Base-by-base conservation (phyloP, 176 grass and related monocot species). In the Oryza glumipatula region DNA sequence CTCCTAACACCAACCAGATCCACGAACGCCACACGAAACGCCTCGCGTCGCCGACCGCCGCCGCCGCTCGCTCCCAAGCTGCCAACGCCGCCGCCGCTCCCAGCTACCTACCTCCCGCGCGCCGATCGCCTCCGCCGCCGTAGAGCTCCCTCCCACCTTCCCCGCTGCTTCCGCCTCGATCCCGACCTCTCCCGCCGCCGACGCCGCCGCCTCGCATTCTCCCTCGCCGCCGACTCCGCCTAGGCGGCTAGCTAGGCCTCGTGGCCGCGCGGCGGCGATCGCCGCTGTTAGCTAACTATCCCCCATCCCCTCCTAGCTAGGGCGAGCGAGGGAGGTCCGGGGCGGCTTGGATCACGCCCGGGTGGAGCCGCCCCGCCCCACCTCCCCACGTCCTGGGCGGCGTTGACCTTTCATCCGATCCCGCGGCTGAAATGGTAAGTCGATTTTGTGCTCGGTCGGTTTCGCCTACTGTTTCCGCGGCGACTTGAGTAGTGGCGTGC, bases 371-470 rank as follows among this genome's bases (percentile, higher is more conserved):
- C 80, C 4, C 80, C 4, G 30, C 35, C 35, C 35, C 22, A 67
- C 11, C 17, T 39, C 75, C 26, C 11, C 15, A 15, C 26, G 47
- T 52, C 15, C 49, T 72, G 75, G 75, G 32, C 67, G 41, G 52
- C 69, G 85, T 46, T 26, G 70, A 49, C 35, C 46, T 81, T 81
- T 36, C 35, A 81, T 76, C 85, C 35, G 45, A 26, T 35, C 16
- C 16, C 46, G 46, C 46, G 1, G 78, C 12, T 46, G 35, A 33
- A 87, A 87, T 87, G 85, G 85, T 87, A 81, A 54, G 14, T 15
- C 30, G 6, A 14, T 65, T 65, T 48, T 24, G 30, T 32, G 30
- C 11, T 65, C 1, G 38, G 6, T 80, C 76, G 58, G 12, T 41
- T 67, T 51, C 38, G 76, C 4, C 13, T 21, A 5, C 0, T 35